Evolutionary conservation across 148 eudicot genomes (phyloP), one percentile per base, ranked within the genome.

Genomic region (Agrostemma githago): DNA sequence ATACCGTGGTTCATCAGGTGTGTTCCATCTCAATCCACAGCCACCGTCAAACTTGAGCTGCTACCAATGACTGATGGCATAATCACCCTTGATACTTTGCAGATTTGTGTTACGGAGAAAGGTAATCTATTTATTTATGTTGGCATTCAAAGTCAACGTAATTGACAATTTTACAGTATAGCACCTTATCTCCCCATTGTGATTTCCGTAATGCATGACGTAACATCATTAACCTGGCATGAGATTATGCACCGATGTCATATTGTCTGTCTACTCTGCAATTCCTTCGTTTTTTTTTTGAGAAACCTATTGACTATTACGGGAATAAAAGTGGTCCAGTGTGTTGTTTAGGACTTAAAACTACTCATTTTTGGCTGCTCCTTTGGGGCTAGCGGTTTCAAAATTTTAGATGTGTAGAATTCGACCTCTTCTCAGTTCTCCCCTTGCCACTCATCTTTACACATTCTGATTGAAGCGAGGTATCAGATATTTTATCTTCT

Each of bases 21-120:
- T 74, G 90, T 95, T 78, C 99, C 97, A 76, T 79, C 96, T 72
- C 93, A 89, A 70, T 95, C 96, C 68, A 89, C 92, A 3, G 88
- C 96, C 53, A 95, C 90, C 40, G 85, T 95, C 83, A 95, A 95
- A 87, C 99, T 95, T 76, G 92, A 92, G 86, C 81, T 95, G 64
- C 92, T 95, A 11, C 98, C 97, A 39, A 69, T 95, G 85, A 95
- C 93, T 5, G 98, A 95, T 84, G 98, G 98, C 78, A 90, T 95
- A 77, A 95, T 95, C 75, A 87, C 92, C 15, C 96, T 95, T 70
- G 97, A 95, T 82, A 92, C 96, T 70, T 84, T 95, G 77, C 93
- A 87, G 82, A 84, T 95, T 72, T 71, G 79, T 79, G 91, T 90
- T 37, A 92, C 88, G 85, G 96, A 90, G 88, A 92, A 85, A 92